Percentiles rank a stretch among this genome's conserved stretches.
These are phyloP conservation scores for Metschnikowia bowlesiae DNA, from an alignment of 805 yeast species.

Conservation along the genomic window DNA sequence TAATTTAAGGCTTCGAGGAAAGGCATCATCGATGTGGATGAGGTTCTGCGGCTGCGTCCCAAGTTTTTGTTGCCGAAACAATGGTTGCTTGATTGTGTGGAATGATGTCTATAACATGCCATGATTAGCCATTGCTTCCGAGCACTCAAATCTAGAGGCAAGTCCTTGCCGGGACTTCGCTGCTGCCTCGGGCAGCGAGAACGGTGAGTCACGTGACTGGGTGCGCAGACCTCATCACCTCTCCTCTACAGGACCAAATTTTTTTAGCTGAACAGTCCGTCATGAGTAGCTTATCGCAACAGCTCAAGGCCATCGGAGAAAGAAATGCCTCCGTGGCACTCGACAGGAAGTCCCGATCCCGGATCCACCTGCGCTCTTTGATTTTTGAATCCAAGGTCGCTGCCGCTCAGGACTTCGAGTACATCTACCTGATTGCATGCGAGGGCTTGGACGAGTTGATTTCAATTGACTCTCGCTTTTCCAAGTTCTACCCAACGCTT, in stretches of 20 bases:
- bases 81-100: too few relatives aligned
- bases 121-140: too few relatives aligned
- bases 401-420: constrained; percentile 89
- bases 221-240: background rate
- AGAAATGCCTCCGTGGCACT: constrained; percentile 67
- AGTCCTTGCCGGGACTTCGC: too few relatives aligned
- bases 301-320: constrained; percentile 65
- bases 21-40: too few relatives aligned
- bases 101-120: too few relatives aligned
- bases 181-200: background rate
- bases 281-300: constrained; percentile 69
- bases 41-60: too few relatives aligned
- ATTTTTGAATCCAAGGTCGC: constrained; percentile 84
- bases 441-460: constrained; percentile 75
- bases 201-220: background rate
- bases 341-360: constrained; percentile 83
- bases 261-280: background rate
- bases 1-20: too few relatives aligned
- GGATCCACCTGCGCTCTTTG: constrained; percentile 83
- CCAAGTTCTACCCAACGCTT: constrained; percentile 61
- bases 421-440: constrained; percentile 62
- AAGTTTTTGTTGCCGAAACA: too few relatives aligned
- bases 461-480: constrained; percentile 70
- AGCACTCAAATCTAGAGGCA: too few relatives aligned
- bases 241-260: background rate